Conservation (phyloP, 805 yeast genomes). For the Saturnispora diversa region DNA sequence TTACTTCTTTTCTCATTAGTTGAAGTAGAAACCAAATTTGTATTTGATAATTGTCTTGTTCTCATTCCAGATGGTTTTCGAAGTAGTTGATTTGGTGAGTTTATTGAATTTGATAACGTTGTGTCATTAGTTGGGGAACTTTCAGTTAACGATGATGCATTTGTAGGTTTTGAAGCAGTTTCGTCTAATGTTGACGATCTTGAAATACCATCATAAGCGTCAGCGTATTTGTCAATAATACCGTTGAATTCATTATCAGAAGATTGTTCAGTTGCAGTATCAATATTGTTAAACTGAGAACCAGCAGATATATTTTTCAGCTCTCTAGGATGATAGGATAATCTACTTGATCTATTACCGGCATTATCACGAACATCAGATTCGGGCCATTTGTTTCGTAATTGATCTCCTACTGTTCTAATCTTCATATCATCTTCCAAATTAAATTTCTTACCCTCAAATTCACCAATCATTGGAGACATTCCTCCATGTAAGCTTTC, state of each 20-base stretch:
- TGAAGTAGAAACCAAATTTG: conserved; percentile 14
- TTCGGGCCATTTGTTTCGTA: too few species aligned
- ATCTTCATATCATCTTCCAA: conserved; percentile 11
- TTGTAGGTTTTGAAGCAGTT: neutral
- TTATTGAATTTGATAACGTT: neutral
- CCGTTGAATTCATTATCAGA: conserved; percentile 15
- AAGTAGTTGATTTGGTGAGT: neutral
- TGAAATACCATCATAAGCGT: conserved; percentile 3
- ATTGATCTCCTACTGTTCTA: too few species aligned
- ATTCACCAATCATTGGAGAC: conserved; percentile 16
- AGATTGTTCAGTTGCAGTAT: conserved; percentile 10
- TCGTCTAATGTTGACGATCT: neutral
- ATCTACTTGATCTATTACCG: neutral
- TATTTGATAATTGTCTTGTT: conserved; percentile 15
- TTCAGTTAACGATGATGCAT: neutral
- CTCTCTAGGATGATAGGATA: neutral
- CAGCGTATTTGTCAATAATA: conserved; percentile 14
- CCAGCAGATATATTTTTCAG: conserved; percentile 5
- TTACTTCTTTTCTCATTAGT: conserved; percentile 29
- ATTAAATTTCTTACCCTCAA: conserved; percentile 13
- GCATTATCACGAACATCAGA: too few species aligned
- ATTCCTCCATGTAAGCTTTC: conserved; percentile 5
- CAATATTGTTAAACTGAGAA: conserved; percentile 2
- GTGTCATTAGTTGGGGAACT: too few species aligned
- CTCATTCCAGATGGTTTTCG: conserved; percentile 11